phyloP scores from a whole-genome alignment of 2,329 filamentous ascomycete genomes.

The Talaromyces verruculosus region DNA sequence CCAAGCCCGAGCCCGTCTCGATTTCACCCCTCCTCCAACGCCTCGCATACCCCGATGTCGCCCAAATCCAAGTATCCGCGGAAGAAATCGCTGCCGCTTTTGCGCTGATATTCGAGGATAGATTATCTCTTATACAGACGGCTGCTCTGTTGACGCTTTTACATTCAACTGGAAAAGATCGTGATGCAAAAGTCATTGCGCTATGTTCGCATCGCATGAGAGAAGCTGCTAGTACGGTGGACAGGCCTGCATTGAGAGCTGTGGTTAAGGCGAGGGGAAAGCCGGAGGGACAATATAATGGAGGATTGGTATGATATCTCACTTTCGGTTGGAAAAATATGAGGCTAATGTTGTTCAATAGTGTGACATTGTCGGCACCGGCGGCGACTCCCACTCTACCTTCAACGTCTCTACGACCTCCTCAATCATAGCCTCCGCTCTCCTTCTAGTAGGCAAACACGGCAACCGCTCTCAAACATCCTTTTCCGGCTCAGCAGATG shows the following conservation, averaged over 20 bases:
- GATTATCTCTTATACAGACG: slow-evolving; percentile 82
- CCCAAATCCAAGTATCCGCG: slow-evolving; percentile 60
- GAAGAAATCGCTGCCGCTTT: slow-evolving; percentile 87
- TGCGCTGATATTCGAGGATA: slow-evolving; percentile 86
- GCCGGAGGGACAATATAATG: slow-evolving; percentile 71
- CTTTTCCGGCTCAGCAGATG: slow-evolving; percentile 90
- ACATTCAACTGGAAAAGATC: slow-evolving; percentile 86
- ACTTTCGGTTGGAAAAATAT: too few species aligned
- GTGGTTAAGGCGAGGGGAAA: slow-evolving; percentile 62
- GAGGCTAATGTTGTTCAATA: slow-evolving; percentile 31
- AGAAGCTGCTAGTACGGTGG: slow-evolving; percentile 70
- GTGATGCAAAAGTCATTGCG: slow-evolving; percentile 79
- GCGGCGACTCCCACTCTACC: slow-evolving; percentile 93
- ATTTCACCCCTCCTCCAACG: slow-evolving; percentile 51
- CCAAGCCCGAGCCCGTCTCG: slow-evolving; percentile 42
- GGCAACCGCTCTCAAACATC: slow-evolving; percentile 95
- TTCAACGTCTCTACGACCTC: slow-evolving; percentile 98
- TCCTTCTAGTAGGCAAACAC: slow-evolving; percentile 88
- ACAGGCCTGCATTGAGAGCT: slow-evolving; percentile 60
- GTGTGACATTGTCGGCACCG: slow-evolving; percentile 96
- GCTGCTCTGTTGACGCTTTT: slow-evolving; percentile 85
- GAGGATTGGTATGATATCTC: slow-evolving; percentile 66
- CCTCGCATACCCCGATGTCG: slow-evolving; percentile 46
- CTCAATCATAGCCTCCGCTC: slow-evolving; percentile 83
- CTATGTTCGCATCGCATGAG: slow-evolving; percentile 84